Evolutionary conservation across 2,329 filamentous ascomycete genomes (phyloP).

Genomic region (Diaporthe caulivora): DNA sequence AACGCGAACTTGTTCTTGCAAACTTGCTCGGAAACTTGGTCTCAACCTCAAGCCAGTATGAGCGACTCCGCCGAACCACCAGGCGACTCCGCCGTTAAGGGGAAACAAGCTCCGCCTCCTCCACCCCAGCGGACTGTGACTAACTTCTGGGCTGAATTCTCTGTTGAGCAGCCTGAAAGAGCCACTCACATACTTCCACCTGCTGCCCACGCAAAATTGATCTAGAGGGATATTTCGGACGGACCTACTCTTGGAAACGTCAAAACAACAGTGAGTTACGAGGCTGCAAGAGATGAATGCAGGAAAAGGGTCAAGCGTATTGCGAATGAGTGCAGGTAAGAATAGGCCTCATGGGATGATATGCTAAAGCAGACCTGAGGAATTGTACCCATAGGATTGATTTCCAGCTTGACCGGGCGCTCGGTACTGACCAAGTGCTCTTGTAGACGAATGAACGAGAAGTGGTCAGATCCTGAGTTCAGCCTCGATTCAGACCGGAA

Average conservation of each 20-base stretch:
- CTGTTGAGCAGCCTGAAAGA: conserved; percentile 55
- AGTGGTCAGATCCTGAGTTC: conserved; percentile 59
- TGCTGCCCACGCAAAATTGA: conserved; percentile 52
- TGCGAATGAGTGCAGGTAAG: conserved; percentile 53
- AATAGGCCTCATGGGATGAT: fast-evolving
- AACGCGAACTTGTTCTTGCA: background rate
- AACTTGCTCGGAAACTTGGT: background rate
- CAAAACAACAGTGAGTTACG: conserved; percentile 57
- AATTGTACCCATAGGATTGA: too few species aligned
- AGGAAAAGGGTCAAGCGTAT: conserved; percentile 54
- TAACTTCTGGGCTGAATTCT: conserved; percentile 59
- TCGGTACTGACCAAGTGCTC: background rate
- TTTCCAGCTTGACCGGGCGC: too few species aligned
- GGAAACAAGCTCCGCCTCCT: background rate
- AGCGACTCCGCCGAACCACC: background rate
- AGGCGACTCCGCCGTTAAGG: background rate
- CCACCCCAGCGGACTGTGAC: background rate
- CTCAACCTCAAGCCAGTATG: background rate
- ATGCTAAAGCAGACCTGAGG: too few species aligned
- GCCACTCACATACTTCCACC: conserved; percentile 59
- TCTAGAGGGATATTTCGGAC: conserved; percentile 43
- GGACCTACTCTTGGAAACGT: conserved; percentile 46
- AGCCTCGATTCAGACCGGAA: conserved; percentile 54
- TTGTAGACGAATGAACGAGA: conserved; percentile 54
- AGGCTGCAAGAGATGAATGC: conserved; percentile 55